Percentiles rank a stretch among this genome's conserved stretches.
Evolutionary conservation across 495 filamentous ascomycete genomes (phyloP).

Genomic region (Penicillium longicatenatum): DNA sequence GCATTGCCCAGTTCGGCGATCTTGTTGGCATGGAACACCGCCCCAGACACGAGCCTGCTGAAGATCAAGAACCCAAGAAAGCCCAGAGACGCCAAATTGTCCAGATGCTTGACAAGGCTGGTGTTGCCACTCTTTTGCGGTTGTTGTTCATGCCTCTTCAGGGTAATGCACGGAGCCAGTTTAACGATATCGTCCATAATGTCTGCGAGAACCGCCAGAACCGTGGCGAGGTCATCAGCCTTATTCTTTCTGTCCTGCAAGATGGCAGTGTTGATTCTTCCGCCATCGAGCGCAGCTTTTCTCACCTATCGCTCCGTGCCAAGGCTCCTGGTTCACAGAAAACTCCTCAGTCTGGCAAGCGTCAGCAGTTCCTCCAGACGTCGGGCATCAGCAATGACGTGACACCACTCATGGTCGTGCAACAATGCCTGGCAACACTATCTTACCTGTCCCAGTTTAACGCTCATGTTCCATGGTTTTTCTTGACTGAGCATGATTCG

Average conservation of each 20-base stretch:
- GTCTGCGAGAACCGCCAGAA: slow-evolving; percentile 94
- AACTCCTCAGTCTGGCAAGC: slow-evolving; percentile 76
- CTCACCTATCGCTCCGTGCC: slow-evolving; percentile 86
- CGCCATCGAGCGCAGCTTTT: slow-evolving; percentile 93
- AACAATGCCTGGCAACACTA: slow-evolving; percentile 86
- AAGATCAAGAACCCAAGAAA: slow-evolving; percentile 60
- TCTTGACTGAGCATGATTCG: slow-evolving; percentile 92
- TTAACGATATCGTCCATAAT: slow-evolving; percentile 83
- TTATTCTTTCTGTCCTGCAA: slow-evolving; percentile 91
- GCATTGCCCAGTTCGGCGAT: slow-evolving; percentile 62
- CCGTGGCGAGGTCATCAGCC: slow-evolving; percentile 89
- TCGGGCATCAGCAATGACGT: slow-evolving; percentile 68
- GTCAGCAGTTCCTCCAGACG: slow-evolving; percentile 61
- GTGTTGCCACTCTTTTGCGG: slow-evolving; percentile 88
- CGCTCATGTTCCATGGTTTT: slow-evolving; percentile 83
- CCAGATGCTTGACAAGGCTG: slow-evolving; percentile 95
- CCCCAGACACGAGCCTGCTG: slow-evolving; percentile 46
- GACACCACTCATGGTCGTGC: slow-evolving; percentile 90
- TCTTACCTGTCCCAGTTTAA: slow-evolving; percentile 81
- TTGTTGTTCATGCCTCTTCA: slow-evolving; percentile 96
- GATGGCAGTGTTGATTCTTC: slow-evolving; percentile 91
- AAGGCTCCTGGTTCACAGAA: slow-evolving; percentile 76
- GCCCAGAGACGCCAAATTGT: slow-evolving; percentile 75
- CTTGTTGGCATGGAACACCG: slow-evolving; percentile 45
- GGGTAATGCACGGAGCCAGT: slow-evolving; percentile 72